These are phyloP conservation scores for Termitomyces sp. DNA, from an alignment of 768 basidiomycete genomes.

Conservation along the genomic window DNA sequence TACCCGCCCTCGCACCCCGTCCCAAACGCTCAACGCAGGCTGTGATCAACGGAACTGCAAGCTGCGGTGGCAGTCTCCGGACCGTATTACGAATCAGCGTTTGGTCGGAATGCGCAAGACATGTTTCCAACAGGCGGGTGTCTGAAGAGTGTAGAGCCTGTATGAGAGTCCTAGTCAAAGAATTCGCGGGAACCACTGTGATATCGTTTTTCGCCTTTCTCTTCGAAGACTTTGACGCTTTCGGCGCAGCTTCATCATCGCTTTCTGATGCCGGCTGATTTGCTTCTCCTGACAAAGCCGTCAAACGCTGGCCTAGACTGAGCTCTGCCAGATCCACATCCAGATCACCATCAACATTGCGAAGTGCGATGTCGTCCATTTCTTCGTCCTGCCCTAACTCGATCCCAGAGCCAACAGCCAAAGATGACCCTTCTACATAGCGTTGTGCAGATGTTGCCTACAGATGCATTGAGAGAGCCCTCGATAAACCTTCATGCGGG, in stretches of 20 bases:
- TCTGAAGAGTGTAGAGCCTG: constrained; percentile 97
- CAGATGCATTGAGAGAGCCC: background rate
- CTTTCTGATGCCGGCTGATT: constrained; percentile 48
- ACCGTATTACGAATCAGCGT: constrained; percentile 85
- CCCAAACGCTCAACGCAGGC: constrained; percentile 90
- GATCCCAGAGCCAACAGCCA: constrained; percentile 67
- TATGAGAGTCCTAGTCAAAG: constrained; percentile 89
- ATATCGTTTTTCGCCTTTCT: constrained; percentile 32
- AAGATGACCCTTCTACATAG: constrained; percentile 60
- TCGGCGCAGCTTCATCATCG: constrained; percentile 34
- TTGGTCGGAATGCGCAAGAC: constrained; percentile 81
- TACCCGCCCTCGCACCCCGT: constrained; percentile 65
- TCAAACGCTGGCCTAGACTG: constrained; percentile 86
- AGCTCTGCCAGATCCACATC: constrained; percentile 88
- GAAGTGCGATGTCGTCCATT: constrained; percentile 48
- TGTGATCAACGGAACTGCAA: constrained; percentile 81
- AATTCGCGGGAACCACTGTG: constrained; percentile 70
- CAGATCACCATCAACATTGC: constrained; percentile 63
- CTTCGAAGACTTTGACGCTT: constrained; percentile 29
- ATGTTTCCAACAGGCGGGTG: constrained; percentile 81
- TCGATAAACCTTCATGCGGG: background rate
- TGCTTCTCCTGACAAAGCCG: constrained; percentile 63
- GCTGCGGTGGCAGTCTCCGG: constrained; percentile 77
- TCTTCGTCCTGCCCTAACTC: constrained; percentile 60
- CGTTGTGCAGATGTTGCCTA: constrained; percentile 57